Base-by-base conservation (phyloP, 805 yeast species). In the Wickerhamiella cacticola region DNA sequence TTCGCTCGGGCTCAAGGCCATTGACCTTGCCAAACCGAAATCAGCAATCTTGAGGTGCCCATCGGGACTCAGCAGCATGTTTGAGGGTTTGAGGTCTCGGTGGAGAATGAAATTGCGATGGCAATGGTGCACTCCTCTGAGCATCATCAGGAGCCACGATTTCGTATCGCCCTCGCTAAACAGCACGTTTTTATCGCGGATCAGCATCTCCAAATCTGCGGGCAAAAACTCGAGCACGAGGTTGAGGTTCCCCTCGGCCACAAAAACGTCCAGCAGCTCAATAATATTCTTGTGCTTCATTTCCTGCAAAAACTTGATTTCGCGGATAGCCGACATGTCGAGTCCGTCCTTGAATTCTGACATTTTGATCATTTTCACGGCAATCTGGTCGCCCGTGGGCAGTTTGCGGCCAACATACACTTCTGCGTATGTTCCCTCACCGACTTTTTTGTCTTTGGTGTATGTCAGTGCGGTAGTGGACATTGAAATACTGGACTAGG, bases 361-460 rank as follows among this genome's bases (percentile, higher is more conserved):
- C 0, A 94, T 82, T 59, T 92, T 92, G 71, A 92, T 92, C 68
- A 87, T 96, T 61, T 92, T 92, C 51, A 94, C 80, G 54, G 99
- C 99, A 28, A 92, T 80, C 45, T 72, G 70, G 47, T 88, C 65
- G 5, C 63, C 66, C 24, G 76, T 72, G 43, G 66, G 69, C 10
- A 69, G 55, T 59, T 82, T 82, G 35, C 72, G 76, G 1, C 97
- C 97, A 13, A 88, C 70, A 48, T 61, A 63, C 5, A 92, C 99
- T 48, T 88, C 94, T 41, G 99, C 99, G 68, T 89, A 92, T 0
- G 99, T 92, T 65, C 99, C 99, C 67, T 92, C 99, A 60, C 99
- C 99, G 24, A 92, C 96, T 61, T 87, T 88, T 55, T 75, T 78
- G 49, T 87, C 95, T 56, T 54, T 55, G 42, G 58, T 54, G 50